These are phyloP conservation scores for Galerina sulciceps DNA, from an alignment of 768 basidiomycete genomes.

Conservation along the genomic window DNA sequence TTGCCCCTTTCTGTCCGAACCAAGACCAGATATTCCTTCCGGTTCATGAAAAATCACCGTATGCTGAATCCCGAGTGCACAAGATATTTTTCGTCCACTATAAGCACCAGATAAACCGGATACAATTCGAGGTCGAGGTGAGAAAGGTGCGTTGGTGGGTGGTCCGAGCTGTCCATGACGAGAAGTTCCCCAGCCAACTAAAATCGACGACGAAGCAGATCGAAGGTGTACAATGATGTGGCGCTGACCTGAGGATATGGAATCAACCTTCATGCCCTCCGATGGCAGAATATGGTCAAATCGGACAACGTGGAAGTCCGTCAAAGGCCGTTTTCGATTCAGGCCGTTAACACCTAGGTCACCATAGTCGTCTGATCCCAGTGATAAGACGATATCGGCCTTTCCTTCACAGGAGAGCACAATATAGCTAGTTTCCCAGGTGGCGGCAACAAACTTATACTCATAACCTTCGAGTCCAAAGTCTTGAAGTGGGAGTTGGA, in stretches of 20 bases:
- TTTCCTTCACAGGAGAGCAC: constrained; percentile 50
- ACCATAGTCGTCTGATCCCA: constrained; percentile 88
- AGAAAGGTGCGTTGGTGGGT: constrained; percentile 26
- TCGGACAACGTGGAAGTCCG: constrained; percentile 43
- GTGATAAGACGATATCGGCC: constrained; percentile 66
- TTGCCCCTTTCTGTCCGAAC: constrained; percentile 77
- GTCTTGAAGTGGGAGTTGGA: constrained; percentile 43
- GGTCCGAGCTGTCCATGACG: constrained; percentile 85
- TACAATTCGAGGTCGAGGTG: constrained; percentile 40
- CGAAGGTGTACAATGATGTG: constrained; percentile 63
- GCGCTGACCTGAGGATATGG: constrained; percentile 68
- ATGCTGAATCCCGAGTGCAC: constrained; percentile 47
- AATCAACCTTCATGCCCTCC: constrained; percentile 36
- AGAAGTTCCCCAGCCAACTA: constrained; percentile 84
- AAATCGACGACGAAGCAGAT: constrained; percentile 22
- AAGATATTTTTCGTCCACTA: constrained; percentile 23
- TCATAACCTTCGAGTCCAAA: constrained; percentile 44
- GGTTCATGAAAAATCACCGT: constrained; percentile 60
- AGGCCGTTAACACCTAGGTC: constrained; percentile 64
- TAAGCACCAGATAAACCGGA: constrained; percentile 32
- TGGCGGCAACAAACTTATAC: constrained; percentile 56
- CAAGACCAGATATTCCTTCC: constrained; percentile 55
- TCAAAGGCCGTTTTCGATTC: constrained; percentile 15
- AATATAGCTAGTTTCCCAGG: constrained; percentile 87
- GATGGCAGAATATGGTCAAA: constrained; percentile 43